Conservation (phyloP, 2,329 filamentous ascomycete species). For the Fusarium transvaalense region DNA sequence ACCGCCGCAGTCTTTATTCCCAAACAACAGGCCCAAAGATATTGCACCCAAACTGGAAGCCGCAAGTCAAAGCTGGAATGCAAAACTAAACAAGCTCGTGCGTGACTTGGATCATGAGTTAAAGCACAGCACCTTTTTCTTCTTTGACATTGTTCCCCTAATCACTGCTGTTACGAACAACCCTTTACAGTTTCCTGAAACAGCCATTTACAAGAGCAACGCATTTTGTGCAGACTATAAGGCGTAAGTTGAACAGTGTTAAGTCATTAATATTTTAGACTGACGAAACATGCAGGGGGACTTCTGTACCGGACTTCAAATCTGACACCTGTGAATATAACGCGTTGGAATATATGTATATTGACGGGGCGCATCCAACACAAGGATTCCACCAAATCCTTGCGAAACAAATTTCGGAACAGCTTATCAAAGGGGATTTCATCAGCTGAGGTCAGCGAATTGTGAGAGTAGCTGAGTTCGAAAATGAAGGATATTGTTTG, state of each 20-base stretch:
- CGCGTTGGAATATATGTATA: conserved; percentile 25
- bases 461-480: not conserved
- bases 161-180: conserved; percentile 3
- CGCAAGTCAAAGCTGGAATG: conserved; percentile 6
- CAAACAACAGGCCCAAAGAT: conserved; percentile 12
- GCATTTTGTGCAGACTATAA: conserved; percentile 16
- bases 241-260: not conserved
- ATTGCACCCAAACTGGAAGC: conserved; percentile 8
- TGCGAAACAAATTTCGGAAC: conserved; percentile 10
- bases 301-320: conserved; percentile 7
- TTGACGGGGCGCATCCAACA: conserved; percentile 25
- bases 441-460: rapidly evolving
- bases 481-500: too few species aligned
- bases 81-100: not conserved
- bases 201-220: conserved; percentile 3
- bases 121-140: conserved; percentile 3
- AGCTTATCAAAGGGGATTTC: not conserved
- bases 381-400: conserved; percentile 22
- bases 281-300: not conserved
- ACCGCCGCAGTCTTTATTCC: conserved; percentile 16
- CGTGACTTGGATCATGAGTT: not conserved
- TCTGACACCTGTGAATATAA: conserved; percentile 8
- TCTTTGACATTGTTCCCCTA: conserved; percentile 6
- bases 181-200: conserved; percentile 6
- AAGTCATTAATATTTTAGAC: not conserved